Conservation (phyloP, 148 eudicot species). For the Agrostemma githago region DNA sequence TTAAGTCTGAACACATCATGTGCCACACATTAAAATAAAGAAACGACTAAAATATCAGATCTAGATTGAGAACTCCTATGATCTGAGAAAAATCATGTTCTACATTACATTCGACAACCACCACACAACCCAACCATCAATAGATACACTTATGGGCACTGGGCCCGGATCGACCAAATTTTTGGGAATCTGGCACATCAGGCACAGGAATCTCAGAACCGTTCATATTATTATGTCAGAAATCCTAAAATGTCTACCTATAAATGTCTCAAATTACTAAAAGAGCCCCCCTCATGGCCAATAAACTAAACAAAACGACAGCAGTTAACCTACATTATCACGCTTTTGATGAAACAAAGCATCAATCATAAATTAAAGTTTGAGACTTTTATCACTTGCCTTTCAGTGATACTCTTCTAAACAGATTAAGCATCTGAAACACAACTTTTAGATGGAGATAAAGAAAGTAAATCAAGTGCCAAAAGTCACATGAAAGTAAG, state of each 20-base stretch:
- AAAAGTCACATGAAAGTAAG: background rate
- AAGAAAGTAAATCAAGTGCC: background rate
- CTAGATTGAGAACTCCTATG: conserved; percentile 19
- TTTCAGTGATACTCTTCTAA: background rate
- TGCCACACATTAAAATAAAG: conserved; percentile 20
- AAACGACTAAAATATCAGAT: conserved; percentile 20
- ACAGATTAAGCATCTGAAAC: background rate
- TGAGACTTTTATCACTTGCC: background rate
- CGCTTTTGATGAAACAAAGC: background rate
- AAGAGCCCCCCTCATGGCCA: background rate
- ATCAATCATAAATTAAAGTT: background rate
- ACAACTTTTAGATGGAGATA: background rate
- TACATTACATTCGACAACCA: conserved; percentile 5
- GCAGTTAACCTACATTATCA: background rate
- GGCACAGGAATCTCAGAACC: conserved; percentile 11
- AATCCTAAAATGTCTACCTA: background rate
- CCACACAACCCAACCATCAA: conserved; percentile 9
- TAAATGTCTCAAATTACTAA: background rate
- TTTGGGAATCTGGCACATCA: conserved; percentile 7
- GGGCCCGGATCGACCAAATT: conserved; percentile 10
- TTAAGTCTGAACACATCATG: conserved; percentile 29
- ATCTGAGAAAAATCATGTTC: conserved; percentile 21
- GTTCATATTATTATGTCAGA: background rate
- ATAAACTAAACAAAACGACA: conserved; percentile 1
- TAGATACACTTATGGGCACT: conserved; percentile 20